phyloP scores from a whole-genome alignment of 2,329 filamentous ascomycete genomes.

The Aureobasidium sp. region DNA sequence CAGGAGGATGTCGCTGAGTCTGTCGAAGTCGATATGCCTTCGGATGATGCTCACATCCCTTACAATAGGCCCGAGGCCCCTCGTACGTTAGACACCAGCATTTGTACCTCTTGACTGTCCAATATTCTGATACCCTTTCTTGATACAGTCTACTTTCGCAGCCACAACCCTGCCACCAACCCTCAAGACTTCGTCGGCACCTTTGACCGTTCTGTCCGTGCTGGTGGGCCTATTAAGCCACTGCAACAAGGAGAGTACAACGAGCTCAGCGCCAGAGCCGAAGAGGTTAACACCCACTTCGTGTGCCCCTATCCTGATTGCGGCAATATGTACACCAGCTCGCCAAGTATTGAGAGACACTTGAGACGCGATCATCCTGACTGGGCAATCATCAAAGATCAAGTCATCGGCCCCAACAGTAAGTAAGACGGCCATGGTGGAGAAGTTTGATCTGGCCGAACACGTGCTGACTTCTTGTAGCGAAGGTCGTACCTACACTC shows the following conservation, averaged over 20 bases:
- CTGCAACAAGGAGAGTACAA: not conserved
- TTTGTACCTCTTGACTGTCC: too few species aligned
- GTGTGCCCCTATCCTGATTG: not conserved
- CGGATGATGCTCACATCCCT: not conserved
- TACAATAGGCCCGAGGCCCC: too few species aligned
- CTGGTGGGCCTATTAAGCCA: not conserved
- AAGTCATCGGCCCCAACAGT: not conserved
- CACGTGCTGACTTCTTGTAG: not conserved
- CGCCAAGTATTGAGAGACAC: not conserved
- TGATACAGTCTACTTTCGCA: not conserved
- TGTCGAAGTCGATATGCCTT: too few species aligned
- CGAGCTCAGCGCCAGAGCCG: not conserved
- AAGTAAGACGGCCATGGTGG: not conserved
- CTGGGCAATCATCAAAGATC: not conserved
- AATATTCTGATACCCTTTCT: too few species aligned
- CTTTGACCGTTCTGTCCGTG: not conserved
- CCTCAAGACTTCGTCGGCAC: not conserved
- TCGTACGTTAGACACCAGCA: too few species aligned
- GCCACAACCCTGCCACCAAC: not conserved
- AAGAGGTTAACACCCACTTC: not conserved
- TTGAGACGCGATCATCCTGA: not conserved
- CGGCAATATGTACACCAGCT: not conserved
- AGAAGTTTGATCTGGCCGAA: fast-evolving
- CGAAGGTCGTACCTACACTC: not conserved
- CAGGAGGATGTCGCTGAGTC: not conserved